Base-by-base conservation (phyloP, 2,329 filamentous ascomycete species). In the Aspergillus intermedius region DNA sequence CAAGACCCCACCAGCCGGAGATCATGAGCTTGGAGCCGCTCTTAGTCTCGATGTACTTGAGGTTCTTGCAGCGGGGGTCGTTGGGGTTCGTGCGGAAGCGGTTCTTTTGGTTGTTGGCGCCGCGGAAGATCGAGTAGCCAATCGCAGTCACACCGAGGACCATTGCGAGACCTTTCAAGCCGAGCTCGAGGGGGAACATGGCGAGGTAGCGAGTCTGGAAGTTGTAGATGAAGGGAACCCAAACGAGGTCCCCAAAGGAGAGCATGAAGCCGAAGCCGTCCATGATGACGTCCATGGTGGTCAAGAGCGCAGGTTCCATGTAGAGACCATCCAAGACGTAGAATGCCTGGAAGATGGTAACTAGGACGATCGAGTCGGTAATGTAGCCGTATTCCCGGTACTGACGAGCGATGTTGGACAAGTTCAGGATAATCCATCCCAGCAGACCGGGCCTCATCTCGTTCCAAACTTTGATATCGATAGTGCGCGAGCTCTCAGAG, bases 211-310 rank as follows among this genome's bases (percentile, higher is more conserved):
- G 83, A 6, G 86, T 83, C 69, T 95, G 91, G 32, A 88, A 76
- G 15, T 83, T 87, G 76, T 95, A 97, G 50, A 88, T 77, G 66
- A 95, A 95, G 0, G 91, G 91, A 2, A 96, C 80, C 91, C 91
- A 97, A 53, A 87, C 87, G 5, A 96, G 77, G 61, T 97, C 91
- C 48, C 90, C 91, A 65, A 96, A 96, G 2, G 88, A 77, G 30
- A 97, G 78, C 91, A 97, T 97, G 74, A 89, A 89, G 46, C 91
- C 91, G 59, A 97, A 95, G 5, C 91, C 91, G 60, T 97, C 91
- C 39, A 84, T 88, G 45, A 86, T 95, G 56, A 96, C 86, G 64
- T 97, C 91, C 72, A 97, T 96, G 28, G 90, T 96, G 1, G 91
- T 96, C 55, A 96, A 74, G 53, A 96, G 86, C 2, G 89, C 86